Base-by-base conservation (phyloP, 2,329 filamentous ascomycete species). In the Hysterium pulicare region DNA sequence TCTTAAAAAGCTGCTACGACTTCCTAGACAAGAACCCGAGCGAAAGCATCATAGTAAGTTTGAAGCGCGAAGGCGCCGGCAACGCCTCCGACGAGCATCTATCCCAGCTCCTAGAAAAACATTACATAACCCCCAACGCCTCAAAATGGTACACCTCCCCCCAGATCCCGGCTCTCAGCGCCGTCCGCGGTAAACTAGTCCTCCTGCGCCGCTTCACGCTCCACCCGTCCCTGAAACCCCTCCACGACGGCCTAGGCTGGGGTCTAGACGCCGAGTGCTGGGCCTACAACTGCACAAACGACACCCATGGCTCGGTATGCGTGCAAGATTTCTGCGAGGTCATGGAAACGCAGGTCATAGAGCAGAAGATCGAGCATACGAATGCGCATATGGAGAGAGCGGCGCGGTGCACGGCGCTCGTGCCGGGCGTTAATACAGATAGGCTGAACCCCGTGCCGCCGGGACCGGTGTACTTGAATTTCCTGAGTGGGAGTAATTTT, bases 301-400 rank as follows among this genome's bases (percentile, higher is more conserved):
- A 86, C 42, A 74, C 74, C 24, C 83, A 82, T 55, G 89, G 87
- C 3, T 74, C 83, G 49, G 81, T 96, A 45, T 83, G 87, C 51
- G 83, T 97, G 32, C 93, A 97, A 71, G 93, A 97, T 71, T 96
- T 91, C 68, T 97, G 94, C 74, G 89, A 94, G 60, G 82, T 98
- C 24, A 71, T 84, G 34, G 81, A 89, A 66, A 82, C 79, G 17
- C 73, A 80, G 45, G 85, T 84, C 54, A 91, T 97, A 46, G 75
- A 84, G 28, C 82, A 83, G 67, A 98, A 97, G 75, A 85, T 95
- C 46, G 69, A 75, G 32, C 83, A 83, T 57, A 82, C 81, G 40
- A 82, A 78, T 45, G 82, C 83, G 19, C 90, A 95, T 55, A 80
- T 96, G 35, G 82, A 85, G 61, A 82, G 89, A 22, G 81, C 90